Base-by-base conservation (phyloP, 345 rosid genomes). In the Brassica carinata region DNA sequence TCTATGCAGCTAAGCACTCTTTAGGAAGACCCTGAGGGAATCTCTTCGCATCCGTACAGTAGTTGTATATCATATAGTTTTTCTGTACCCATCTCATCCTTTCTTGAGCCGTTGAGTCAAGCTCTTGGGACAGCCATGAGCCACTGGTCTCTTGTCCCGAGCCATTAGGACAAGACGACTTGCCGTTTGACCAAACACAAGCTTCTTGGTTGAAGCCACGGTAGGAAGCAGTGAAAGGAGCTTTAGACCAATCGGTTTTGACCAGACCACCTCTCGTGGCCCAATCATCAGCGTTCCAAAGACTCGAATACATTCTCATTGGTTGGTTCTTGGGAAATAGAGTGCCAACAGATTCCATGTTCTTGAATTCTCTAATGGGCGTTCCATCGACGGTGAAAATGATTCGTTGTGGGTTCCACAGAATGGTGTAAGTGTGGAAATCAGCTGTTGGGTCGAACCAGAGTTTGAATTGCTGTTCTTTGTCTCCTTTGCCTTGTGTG, bases 271-370 rank as follows among this genome's bases (percentile, higher is more conserved):
- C 92, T 72, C 90, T 85, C 1, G 90, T 89, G 0, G 92, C 92
- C 92, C 92, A 87, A 58, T 85, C 88, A 33, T 86, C 92, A 0
- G 86, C 92, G 66, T 89, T 87, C 90, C 92, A 89, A 5, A 87
- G 85, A 71, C 92, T 89, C 0, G 92, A 89, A 61, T 85, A 85
- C 73, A 89, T 85, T 8, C 88, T 89, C 90, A 89, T 87, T 19
- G 90, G 84, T 66, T 36, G 83, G 77, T 67, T 82, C 77, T 83
- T 84, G 14, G 92, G 92, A 67, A 86, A 89, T 14, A 87, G 76
- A 73, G 86, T 85, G 3, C 89, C 88, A 15, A 51, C 11, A 7
- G 88, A 80, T n/a, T 82, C 88, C 85, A 83, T 43, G 81, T 87
- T 89, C 87, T 87, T 89, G 87, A 89, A 87, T 63, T 87, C 86